Conservation (phyloP, 2,329 filamentous ascomycete genomes). For the Colletotrichum sp. region DNA sequence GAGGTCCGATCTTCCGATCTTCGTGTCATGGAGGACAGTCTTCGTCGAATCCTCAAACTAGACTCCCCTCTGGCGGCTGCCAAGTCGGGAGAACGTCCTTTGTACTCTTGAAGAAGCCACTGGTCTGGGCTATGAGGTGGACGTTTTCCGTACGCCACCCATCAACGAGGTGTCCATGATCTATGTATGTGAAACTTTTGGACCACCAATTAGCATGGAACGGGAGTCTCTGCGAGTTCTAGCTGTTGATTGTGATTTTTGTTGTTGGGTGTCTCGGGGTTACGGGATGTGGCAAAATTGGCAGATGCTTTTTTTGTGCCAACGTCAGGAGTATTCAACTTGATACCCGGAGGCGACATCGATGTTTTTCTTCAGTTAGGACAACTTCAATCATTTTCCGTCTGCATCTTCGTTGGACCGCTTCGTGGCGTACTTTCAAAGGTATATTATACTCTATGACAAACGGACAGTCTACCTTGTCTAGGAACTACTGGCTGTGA, state of each 20-base stretch:
- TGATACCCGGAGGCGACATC: slow-evolving; percentile 20
- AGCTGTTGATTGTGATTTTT: slow-evolving; percentile 8
- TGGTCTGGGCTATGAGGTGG: neutral
- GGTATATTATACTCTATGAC: neutral
- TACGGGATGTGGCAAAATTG: slow-evolving; percentile 1
- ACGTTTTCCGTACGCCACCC: neutral
- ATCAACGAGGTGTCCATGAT: neutral
- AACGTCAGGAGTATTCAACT: slow-evolving; percentile 11
- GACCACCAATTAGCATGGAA: neutral
- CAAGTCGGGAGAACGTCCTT: slow-evolving; percentile 19
- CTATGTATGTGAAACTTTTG: neutral
- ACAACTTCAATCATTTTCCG: slow-evolving; percentile 6
- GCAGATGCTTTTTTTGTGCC: slow-evolving; percentile 1
- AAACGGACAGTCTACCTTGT: neutral
- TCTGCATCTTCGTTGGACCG: neutral
- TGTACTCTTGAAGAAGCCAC: slow-evolving; percentile 4
- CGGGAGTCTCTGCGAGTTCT: neutral
- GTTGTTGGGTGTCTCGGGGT: slow-evolving; percentile 15
- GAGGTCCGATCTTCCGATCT: slow-evolving; percentile 40
- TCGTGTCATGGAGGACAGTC: slow-evolving; percentile 56
- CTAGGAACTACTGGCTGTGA: neutral
- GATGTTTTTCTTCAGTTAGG: slow-evolving; percentile 14
- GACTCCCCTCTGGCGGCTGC: slow-evolving; percentile 26
- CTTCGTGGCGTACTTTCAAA: neutral
- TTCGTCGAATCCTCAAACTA: slow-evolving; percentile 58